phyloP scores from a whole-genome alignment of 257 asterid genomes.

The Rhazya stricta region DNA sequence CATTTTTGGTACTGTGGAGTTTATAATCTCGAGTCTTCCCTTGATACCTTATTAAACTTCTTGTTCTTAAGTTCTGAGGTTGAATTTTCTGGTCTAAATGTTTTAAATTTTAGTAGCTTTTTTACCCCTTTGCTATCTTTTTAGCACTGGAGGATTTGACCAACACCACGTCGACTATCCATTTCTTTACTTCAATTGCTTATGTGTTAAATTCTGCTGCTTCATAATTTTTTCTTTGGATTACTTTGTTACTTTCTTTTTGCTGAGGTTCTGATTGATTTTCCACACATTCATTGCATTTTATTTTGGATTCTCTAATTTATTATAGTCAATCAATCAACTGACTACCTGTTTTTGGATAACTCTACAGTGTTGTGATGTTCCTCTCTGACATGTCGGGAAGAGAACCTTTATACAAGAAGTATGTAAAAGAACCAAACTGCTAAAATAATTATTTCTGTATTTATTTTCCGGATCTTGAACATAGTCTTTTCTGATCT shows the following conservation, averaged over 20 bases:
- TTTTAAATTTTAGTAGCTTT: neutral
- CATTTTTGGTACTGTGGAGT: neutral
- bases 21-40: neutral
- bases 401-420: slow-evolving; percentile 94
- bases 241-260: neutral
- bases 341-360: slow-evolving; percentile 35
- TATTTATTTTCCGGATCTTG: slow-evolving; percentile 11
- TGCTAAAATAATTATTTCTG: neutral
- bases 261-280: neutral
- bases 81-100: neutral
- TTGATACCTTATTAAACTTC: neutral
- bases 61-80: no score
- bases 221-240: neutral
- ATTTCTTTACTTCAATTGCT: neutral
- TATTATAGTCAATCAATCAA: slow-evolving; percentile 7
- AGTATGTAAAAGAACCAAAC: slow-evolving; percentile 43
- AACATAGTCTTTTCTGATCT: slow-evolving; percentile 18
- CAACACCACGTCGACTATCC: neutral
- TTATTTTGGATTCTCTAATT: neutral
- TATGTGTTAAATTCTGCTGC: no score
- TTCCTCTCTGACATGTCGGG: slow-evolving; percentile 99
- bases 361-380: slow-evolving; percentile 74
- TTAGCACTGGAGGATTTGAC: neutral
- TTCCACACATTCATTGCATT: neutral
- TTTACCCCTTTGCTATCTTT: neutral